Percentiles rank a stretch among this genome's conserved stretches.
phyloP scores from a whole-genome alignment of 306 rosid genomes.

The Herpetospermum pedunculosum region DNA sequence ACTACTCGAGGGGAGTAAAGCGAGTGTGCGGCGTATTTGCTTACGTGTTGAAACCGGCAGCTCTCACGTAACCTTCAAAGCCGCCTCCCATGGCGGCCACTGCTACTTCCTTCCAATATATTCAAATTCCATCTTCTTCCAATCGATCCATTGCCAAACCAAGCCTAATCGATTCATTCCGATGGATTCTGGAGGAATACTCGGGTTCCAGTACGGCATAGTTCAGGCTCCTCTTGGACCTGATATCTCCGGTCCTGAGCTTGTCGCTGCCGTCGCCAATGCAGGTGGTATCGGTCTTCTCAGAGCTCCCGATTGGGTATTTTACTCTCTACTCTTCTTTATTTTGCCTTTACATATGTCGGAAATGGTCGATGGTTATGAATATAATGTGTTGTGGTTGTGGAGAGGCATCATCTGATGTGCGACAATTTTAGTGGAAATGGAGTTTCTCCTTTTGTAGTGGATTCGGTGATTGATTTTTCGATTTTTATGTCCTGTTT shows the following conservation, averaged over 20 bases:
- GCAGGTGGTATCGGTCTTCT: conserved; percentile 67
- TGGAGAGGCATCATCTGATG: neutral
- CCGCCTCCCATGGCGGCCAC: conserved; percentile 9
- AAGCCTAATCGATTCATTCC: neutral
- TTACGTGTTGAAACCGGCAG: conserved; percentile 2
- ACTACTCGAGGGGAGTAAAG: neutral
- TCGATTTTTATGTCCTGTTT: neutral
- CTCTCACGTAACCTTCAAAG: conserved; percentile 6
- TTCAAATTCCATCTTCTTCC: neutral
- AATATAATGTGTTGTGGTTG: neutral
- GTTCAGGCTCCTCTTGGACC: conserved; percentile 78
- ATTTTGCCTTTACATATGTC: neutral
- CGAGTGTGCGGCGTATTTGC: neutral
- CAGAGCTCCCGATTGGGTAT: conserved; percentile 62
- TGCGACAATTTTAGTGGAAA: neutral
- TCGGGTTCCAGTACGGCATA: conserved; percentile 59
- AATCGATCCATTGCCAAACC: neutral
- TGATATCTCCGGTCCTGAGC: conserved; percentile 65
- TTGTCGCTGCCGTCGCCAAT: conserved; percentile 75
- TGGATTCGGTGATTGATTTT: neutral
- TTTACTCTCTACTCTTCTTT: neutral
- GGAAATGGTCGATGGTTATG: too few species aligned
- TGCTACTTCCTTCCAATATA: neutral
- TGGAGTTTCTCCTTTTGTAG: neutral
- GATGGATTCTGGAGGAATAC: conserved; percentile 59